Conservation (phyloP, 768 basidiomycete genomes). For the Pleurotus salmoneostramineus region DNA sequence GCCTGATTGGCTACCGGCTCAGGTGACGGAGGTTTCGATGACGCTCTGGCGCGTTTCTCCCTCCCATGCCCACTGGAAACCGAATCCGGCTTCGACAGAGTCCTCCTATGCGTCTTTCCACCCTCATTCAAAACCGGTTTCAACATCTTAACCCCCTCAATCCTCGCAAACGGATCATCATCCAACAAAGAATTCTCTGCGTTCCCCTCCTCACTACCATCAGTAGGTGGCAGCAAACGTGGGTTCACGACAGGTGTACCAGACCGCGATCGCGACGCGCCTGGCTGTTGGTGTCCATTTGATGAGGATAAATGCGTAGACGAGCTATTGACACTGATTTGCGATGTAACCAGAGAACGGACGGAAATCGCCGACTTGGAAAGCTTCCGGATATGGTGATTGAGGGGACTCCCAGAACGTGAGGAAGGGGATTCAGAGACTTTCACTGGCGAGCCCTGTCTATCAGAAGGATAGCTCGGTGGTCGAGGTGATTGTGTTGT, state of each 20-base stretch:
- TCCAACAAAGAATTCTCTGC: slow-evolving; percentile 2
- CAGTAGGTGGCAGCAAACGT: background rate
- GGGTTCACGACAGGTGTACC: slow-evolving; percentile 1
- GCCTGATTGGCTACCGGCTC: slow-evolving; percentile 10
- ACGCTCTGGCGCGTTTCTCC: background rate
- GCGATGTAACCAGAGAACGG: background rate
- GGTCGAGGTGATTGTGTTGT: background rate
- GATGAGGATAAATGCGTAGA: background rate
- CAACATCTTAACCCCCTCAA: slow-evolving; percentile 45
- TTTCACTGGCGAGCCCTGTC: background rate
- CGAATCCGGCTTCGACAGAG: slow-evolving; percentile 6
- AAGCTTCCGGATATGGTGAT: slow-evolving; percentile 1
- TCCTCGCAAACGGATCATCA: slow-evolving; percentile 52
- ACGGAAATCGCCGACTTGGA: background rate
- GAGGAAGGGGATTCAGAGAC: background rate
- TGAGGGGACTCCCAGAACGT: slow-evolving; percentile 4
- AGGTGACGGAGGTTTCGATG: slow-evolving; percentile 8
- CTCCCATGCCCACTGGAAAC: background rate
- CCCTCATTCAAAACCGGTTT: slow-evolving; percentile 14
- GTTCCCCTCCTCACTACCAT: background rate
- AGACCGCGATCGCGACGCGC: background rate
- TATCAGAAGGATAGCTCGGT: background rate
- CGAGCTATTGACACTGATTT: background rate
- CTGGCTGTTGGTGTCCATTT: background rate
- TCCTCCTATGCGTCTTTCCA: background rate